Evolutionary conservation across 2,329 filamentous ascomycete genomes (phyloP).

Genomic region (Trichoderma sp.): DNA sequence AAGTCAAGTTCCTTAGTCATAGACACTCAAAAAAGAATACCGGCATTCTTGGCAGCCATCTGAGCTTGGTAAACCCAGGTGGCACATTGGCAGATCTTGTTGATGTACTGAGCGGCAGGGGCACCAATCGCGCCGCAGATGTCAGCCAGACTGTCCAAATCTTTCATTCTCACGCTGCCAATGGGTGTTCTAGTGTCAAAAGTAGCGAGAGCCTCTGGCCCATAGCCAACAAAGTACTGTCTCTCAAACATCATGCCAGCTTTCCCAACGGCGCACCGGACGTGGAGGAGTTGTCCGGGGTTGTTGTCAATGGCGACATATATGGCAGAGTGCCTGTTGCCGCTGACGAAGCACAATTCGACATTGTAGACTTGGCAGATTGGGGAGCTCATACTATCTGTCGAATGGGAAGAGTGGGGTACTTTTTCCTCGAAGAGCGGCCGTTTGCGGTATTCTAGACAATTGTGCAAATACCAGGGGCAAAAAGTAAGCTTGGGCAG

Average conservation of each 20-base stretch:
- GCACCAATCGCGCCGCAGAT: background rate
- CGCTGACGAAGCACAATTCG: background rate
- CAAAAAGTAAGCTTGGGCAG: background rate
- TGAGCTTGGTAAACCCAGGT: background rate
- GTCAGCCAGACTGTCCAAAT: background rate
- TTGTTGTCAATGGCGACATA: constrained; percentile 3
- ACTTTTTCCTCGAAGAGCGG: background rate
- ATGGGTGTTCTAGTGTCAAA: background rate
- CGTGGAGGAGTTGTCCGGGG: constrained; percentile 4
- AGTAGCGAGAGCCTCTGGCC: constrained; percentile 2
- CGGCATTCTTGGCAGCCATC: background rate
- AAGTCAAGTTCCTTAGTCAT: background rate
- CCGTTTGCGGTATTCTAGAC: background rate
- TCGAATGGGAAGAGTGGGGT: background rate
- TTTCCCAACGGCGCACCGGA: background rate
- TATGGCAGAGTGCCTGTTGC: background rate
- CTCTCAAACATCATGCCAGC: constrained; percentile 7
- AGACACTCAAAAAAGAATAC: background rate
- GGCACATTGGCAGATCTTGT: background rate
- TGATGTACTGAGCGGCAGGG: background rate
- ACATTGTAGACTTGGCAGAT: constrained; percentile 3
- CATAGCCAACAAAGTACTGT: background rate
- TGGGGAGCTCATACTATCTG: background rate
- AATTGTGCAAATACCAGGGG: background rate
- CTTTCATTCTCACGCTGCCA: background rate